Evolutionary conservation across 306 rosid species (phyloP), one percentile per base, ranked within the genome.

Genomic region (Crataegus laevigata): DNA sequence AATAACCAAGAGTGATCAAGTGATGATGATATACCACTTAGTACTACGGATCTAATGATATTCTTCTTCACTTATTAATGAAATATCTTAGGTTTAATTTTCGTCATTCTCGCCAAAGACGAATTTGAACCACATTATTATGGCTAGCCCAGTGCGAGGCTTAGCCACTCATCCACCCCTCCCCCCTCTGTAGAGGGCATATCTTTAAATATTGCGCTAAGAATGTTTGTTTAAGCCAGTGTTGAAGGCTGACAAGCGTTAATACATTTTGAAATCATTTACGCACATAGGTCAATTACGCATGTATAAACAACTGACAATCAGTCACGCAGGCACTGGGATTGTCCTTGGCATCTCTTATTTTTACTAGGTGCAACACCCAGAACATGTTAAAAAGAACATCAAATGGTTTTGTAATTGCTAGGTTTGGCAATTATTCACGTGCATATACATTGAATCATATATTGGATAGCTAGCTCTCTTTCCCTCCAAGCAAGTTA

Each of bases 21-120:
- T 58, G 29, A 22, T 12, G 29, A 58, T n/a, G 28, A 60, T 60
- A 11, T 26, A 47, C 40, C 40, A 36, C 40, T 36, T 36, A 7
- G 40, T 36, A 7, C 2, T 36, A 36, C 8, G 1, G 0, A 36
- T 7, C 10, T 36, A 36, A 9, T 36, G 2, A 36, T 36, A 36
- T 36, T 36, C 10, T 36, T 36, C 2, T 36, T 36, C 2, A 36
- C 40, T 36, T 7, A 9, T 36, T 6, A 36, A 7, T 36, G 2
- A 7, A 36, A 36, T 8, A 0, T 36, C 2, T 36, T 36, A 7
- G 2, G 10, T 36, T 36, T 36, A 36, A 36, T 36, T 36, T 36
- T 36, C 8, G 2, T 0, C 10, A 36, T 36, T 36, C 0, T 36
- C 10, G 2, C 9, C 0, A 36, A 0, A 36, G 0, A 0, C 2